Base-by-base conservation (phyloP, 2,329 filamentous ascomycete species). In the Claviceps lovelessii region DNA sequence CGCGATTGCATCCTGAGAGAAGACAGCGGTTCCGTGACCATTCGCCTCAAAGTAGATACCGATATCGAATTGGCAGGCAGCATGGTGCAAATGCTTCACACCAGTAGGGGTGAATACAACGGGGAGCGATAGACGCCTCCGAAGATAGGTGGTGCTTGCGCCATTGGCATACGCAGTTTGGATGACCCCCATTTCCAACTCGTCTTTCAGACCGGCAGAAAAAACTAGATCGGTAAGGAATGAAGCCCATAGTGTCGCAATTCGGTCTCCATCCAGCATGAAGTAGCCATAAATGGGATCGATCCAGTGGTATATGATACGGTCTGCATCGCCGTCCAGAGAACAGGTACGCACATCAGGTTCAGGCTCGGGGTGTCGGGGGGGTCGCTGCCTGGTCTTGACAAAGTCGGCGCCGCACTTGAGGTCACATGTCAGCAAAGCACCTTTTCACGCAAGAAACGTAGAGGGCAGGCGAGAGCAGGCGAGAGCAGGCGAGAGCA, bases 31-130 rank as follows among this genome's bases (percentile, higher is more conserved):
- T 60, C 93, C 93, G 70, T 98, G 93, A 35, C 93, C 93, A 67
- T 98, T 98, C 60, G 93, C 93, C 74, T 98, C 93, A 65, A 98
- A 98, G 75, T 98, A 98, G 53, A 97, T 89, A 55, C 93, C 93
- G 54, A 97, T 84, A 64, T 98, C 93, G 63, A 94, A 95, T 61
- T 90, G 88, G 64, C 88, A 84, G 44, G 93, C 93, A n/a, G 89
- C 93, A 66, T 97, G 93, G 72, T 98, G 93, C 59, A 98, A 80
- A 72, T 96, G 88, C 77, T 98, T 98, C 58, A 98, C 93, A 61
- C 93, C 93, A 0, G 93, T 98, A 15, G 89, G 84, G 1, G 93
- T 97, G 77, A 88, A 95, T 56, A 94, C 84, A 28, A 95, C 88
- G 51, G 90, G 90, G 46, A 98, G 82, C 64, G 87, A 86, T 55